Conservation (phyloP, 371 early-diverging fungal species). For the Mortierella polycephala region DNA sequence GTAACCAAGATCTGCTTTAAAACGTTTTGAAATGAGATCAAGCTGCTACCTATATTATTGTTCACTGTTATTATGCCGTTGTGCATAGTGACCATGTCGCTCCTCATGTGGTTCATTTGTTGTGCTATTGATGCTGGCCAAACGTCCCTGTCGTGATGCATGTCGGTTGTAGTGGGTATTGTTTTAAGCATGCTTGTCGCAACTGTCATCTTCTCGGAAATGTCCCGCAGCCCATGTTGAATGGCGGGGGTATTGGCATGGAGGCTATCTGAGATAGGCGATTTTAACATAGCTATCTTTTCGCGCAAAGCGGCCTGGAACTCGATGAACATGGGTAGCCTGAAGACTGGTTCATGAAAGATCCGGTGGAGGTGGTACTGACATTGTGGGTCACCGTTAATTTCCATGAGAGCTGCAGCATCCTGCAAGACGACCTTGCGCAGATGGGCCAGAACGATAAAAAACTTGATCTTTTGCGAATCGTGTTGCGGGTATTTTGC, state of each 20-base stretch:
- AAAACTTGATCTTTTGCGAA: constrained; percentile 1
- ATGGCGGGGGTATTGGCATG: constrained; percentile 20
- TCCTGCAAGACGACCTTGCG: constrained; percentile 39
- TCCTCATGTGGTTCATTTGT: not conserved
- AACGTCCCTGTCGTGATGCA: constrained; percentile 7
- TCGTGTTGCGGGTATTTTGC: not conserved
- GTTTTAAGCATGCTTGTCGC: constrained; percentile 1
- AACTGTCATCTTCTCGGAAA: not conserved
- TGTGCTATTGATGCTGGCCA: not conserved
- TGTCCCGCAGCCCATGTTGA: constrained; percentile 6
- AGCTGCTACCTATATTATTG: not conserved
- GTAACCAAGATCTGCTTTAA: not conserved
- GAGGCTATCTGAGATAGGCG: constrained; percentile 29
- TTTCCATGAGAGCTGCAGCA: constrained; percentile 18
- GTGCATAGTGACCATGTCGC: constrained; percentile 3
- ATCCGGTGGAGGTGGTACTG: constrained; percentile 11
- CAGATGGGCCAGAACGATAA: constrained; percentile 24
- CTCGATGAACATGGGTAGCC: constrained; percentile 1
- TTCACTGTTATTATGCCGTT: constrained; percentile 9
- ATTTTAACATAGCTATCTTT: constrained; percentile 2
- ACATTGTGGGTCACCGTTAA: constrained; percentile 8
- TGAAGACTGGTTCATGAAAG: constrained; percentile 10
- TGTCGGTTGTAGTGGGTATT: constrained; percentile 5
- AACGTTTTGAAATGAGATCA: not conserved
- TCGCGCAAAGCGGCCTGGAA: not conserved